Percentiles rank a stretch among this genome's conserved stretches.
phyloP scores from a whole-genome alignment of 2,329 filamentous ascomycete genomes.

The Aspergillus terreus region DNA sequence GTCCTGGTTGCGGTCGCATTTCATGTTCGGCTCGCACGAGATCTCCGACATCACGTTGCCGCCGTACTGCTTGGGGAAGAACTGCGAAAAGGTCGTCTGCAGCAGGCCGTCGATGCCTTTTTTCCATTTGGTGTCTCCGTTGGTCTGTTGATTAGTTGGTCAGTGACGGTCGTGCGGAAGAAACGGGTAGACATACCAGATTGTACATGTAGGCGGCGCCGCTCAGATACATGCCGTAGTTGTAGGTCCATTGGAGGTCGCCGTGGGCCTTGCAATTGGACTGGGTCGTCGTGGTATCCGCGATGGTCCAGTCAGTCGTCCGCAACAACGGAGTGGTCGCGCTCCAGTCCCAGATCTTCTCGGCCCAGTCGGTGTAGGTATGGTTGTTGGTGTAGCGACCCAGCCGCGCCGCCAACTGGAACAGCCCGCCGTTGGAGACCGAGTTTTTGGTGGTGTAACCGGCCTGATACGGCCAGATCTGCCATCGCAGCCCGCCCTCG shows the following conservation, averaged over 20 bases:
- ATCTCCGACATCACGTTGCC: constrained; percentile 62
- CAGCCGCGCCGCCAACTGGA: constrained; percentile 62
- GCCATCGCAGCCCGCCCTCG: constrained; percentile 76
- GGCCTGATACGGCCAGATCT: constrained; percentile 74
- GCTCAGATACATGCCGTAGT: constrained; percentile 53
- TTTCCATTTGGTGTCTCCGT: constrained; percentile 52
- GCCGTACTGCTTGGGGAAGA: constrained; percentile 48
- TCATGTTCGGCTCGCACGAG: constrained; percentile 59
- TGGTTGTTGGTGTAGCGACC: constrained; percentile 74
- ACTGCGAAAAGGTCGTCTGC: constrained; percentile 45
- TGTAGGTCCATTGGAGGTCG: constrained; percentile 57
- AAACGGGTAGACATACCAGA: constrained; percentile 31
- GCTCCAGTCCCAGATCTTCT: constrained; percentile 61
- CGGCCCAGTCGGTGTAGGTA: constrained; percentile 77
- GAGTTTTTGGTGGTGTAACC: constrained; percentile 61
- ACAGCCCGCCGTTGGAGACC: constrained; percentile 56
- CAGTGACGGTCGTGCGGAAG: constrained; percentile 14
- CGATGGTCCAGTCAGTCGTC: constrained; percentile 51
- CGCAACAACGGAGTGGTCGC: constrained; percentile 50
- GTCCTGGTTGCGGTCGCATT: constrained; percentile 69
- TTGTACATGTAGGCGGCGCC: constrained; percentile 59
- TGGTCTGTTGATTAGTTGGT: constrained; percentile 38
- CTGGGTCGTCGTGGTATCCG: constrained; percentile 51
- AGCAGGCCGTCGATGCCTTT: constrained; percentile 55
- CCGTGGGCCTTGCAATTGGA: constrained; percentile 51